Conservation (phyloP, 495 filamentous ascomycete species). For the Lasiosphaeriaceae sp. region DNA sequence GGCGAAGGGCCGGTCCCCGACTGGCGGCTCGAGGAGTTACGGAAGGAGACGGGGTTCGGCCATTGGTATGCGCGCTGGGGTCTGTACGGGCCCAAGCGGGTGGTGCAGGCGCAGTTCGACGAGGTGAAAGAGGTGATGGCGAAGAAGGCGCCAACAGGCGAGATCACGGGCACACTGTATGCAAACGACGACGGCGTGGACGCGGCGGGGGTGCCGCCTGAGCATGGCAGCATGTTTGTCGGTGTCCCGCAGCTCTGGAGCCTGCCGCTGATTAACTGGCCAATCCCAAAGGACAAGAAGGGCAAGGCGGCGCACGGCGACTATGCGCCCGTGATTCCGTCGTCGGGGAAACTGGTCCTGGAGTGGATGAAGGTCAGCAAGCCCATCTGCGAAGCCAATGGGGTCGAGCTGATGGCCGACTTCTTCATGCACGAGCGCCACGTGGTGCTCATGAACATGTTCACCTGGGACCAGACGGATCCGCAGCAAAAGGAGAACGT, state of each 20-base stretch:
- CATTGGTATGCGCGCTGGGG: conserved; percentile 47
- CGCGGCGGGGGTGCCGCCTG: conserved; percentile 28
- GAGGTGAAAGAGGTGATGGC: conserved; percentile 37
- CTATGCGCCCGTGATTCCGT: conserved; percentile 41
- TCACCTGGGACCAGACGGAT: conserved; percentile 40
- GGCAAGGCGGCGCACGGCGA: conserved; percentile 40
- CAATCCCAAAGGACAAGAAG: conserved; percentile 20
- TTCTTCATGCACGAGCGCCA: conserved; percentile 44
- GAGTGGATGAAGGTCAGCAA: conserved; percentile 38
- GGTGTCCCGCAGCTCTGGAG: conserved; percentile 40
- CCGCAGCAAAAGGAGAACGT: conserved; percentile 26
- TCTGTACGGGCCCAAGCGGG: conserved; percentile 39
- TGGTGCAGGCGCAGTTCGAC: conserved; percentile 45
- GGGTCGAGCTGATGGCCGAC: conserved; percentile 40
- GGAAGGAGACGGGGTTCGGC: conserved; percentile 38
- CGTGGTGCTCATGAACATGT: conserved; percentile 42
- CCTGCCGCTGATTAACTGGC: conserved; percentile 39
- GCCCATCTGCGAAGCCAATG: conserved; percentile 35
- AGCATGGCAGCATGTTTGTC: conserved; percentile 37
- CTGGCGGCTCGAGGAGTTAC: conserved; percentile 40
- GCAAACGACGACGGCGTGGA: conserved; percentile 37
- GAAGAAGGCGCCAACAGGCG: conserved; percentile 33
- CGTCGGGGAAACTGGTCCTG: conserved; percentile 32
- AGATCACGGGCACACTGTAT: conserved; percentile 34
- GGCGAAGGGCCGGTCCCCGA: conserved; percentile 44